phyloP scores from a whole-genome alignment of 805 yeast genomes.

The Debaryomyces maramus region DNA sequence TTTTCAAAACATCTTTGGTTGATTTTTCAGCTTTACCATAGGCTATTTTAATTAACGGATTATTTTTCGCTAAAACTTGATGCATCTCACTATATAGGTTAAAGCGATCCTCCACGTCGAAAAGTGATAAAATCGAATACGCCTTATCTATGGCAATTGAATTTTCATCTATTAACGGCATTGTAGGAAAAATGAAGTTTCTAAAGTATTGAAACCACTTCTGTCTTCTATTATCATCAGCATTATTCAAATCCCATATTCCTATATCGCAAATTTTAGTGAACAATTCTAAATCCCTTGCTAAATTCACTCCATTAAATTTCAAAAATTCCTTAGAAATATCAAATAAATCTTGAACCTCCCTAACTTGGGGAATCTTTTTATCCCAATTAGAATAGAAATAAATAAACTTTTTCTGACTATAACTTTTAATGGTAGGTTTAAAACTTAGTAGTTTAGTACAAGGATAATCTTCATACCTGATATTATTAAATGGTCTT shows the following conservation, averaged over 20 bases:
- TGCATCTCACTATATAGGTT: slow-evolving; percentile 79
- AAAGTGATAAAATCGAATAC: slow-evolving; percentile 52
- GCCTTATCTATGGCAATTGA: slow-evolving; percentile 62
- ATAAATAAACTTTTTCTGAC: slow-evolving; percentile 28
- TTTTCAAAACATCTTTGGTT: slow-evolving; percentile 73
- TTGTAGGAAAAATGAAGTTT: slow-evolving; percentile 63
- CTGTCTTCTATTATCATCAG: slow-evolving; percentile 13
- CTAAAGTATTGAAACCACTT: slow-evolving; percentile 63
- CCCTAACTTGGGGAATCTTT: slow-evolving; percentile 36
- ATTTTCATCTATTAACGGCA: slow-evolving; percentile 54
- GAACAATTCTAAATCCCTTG: slow-evolving; percentile 48
- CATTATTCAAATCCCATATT: slow-evolving; percentile 29
- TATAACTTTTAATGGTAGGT: slow-evolving; percentile 24
- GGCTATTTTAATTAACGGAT: slow-evolving; percentile 55
- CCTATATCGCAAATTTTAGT: slow-evolving; percentile 65
- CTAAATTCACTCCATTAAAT: slow-evolving; percentile 56
- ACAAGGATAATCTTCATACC: slow-evolving; percentile 23
- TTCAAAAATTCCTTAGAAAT: slow-evolving; percentile 50
- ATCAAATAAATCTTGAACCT: slow-evolving; percentile 46
- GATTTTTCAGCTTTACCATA: slow-evolving; percentile 71
- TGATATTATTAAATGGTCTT: slow-evolving; percentile 27
- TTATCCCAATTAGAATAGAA: slow-evolving; percentile 53
- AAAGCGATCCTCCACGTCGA: slow-evolving; percentile 63
- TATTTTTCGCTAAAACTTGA: slow-evolving; percentile 55
- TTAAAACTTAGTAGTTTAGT: slow-evolving; percentile 28